phyloP scores from a whole-genome alignment of 805 yeast species.

The Saccharomycopsis fibuligera region DNA sequence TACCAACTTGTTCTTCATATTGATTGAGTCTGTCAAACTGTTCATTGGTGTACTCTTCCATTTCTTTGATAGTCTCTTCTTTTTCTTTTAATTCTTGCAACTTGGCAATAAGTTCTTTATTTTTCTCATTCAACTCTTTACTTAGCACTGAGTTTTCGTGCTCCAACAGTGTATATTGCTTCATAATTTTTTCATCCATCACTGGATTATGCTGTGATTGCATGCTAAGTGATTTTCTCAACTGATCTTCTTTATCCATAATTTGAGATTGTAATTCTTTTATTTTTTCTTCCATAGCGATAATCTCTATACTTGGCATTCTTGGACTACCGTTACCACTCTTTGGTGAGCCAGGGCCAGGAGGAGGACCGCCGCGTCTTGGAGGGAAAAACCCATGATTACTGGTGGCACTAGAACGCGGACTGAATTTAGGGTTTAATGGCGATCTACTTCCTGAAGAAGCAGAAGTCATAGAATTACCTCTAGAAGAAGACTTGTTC shows the following conservation, averaged over 20 bases:
- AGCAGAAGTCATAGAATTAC: constrained; percentile 6
- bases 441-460: constrained; percentile 12
- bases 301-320: constrained; percentile 15
- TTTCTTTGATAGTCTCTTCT: constrained; percentile 18
- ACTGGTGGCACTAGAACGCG: constrained; percentile 1
- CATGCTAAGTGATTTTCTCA: constrained; percentile 9
- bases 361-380: constrained; percentile 5
- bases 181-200: constrained; percentile 16
- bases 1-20: constrained; percentile 1
- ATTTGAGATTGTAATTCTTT: constrained; percentile 13
- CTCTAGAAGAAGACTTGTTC: constrained; percentile 7
- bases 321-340: neutral
- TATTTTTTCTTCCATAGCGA: constrained; percentile 22
- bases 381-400: constrained; percentile 17
- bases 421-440: constrained; percentile 15
- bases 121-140: constrained; percentile 15
- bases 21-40: constrained; percentile 7
- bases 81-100: constrained; percentile 19
- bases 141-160: constrained; percentile 18
- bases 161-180: constrained; percentile 15
- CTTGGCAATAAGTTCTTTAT: constrained; percentile 17
- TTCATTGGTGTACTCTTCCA: constrained; percentile 19
- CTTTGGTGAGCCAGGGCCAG: constrained; percentile 3
- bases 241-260: constrained; percentile 14
- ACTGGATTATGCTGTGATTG: constrained; percentile 4